phyloP scores from a whole-genome alignment of 345 rosid genomes.

The Garcia nutans region DNA sequence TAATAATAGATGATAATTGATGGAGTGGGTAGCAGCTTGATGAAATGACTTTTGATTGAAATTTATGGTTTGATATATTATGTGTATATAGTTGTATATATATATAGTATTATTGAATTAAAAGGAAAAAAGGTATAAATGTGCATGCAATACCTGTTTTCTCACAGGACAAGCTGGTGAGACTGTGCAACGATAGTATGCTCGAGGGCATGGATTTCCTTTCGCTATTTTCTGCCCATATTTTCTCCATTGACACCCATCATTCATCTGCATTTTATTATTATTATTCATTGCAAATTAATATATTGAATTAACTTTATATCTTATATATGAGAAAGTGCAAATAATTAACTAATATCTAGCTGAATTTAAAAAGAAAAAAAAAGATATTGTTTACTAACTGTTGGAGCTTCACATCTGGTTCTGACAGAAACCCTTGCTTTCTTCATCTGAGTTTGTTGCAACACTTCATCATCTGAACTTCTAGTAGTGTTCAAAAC shows the following conservation, averaged over 20 bases:
- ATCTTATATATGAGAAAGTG: no score
- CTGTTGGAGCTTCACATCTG: constrained; percentile 79
- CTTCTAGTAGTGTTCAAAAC: constrained; percentile 27
- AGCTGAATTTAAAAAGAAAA: no score
- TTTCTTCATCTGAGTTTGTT: constrained; percentile 58
- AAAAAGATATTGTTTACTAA: constrained; percentile 18
- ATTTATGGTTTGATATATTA: no score
- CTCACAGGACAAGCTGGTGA: constrained; percentile 77
- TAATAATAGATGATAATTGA: no score
- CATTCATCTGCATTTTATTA: constrained; percentile 55
- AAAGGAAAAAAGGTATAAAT: no score
- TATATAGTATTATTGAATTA: no score
- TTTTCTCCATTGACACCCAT: constrained; percentile 97
- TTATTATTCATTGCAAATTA: neutral
- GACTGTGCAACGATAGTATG: constrained; percentile 83
- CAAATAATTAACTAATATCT: no score
- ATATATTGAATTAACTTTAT: no score
- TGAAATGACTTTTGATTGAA: no score
- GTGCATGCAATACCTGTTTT: constrained; percentile 52
- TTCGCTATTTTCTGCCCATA: constrained; percentile 86
- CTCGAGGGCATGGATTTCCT: constrained; percentile 91
- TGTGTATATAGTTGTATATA: no score
- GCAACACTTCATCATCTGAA: constrained; percentile 47
- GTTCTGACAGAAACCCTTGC: constrained; percentile 86
- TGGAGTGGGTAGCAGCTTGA: no score